Evolutionary conservation across 2,329 filamentous ascomycete species (phyloP), one percentile per base, ranked within the genome.

Genomic region (Setomelanomma holmii): DNA sequence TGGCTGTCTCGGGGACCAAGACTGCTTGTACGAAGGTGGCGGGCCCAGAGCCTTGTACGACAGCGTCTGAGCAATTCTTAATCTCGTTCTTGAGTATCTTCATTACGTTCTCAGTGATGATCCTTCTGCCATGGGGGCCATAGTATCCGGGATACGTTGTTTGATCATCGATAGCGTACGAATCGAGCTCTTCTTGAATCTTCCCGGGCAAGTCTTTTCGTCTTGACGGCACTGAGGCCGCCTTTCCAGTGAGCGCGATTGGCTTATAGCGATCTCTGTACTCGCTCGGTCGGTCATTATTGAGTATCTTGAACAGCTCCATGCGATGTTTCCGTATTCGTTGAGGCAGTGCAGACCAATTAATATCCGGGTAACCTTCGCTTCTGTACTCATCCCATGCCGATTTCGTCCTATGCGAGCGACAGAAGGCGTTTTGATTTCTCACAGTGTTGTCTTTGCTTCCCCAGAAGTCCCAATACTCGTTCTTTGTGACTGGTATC

Each of bases 1-100:
- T 71, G 1, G 80, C 79, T 39, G 86, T 63, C 64, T 96, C 92
- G 0, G 90, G 89, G 20, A 96, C 89, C 55, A 96, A 76, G 83
- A 84, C 68, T 23, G 66, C 61, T 48, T 73, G 74, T 24, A 77
- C 59, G 54, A 74, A 78, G 2, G 62, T 65, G 22, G 69, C 69
- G 23, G 71, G 61, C 1, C 71, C 66, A 19, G 59, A 55, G 4
- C 57, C 60, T 19, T 68, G 65, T 1, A 76, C 71, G 0, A 75
- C 68, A 0, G 61, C 44, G 41, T 76, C 74, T 5, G 43, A 47
- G 14, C 55, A 58, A 10, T 58, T 51, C 12, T 70, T 55, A 16
- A 76, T 69, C 5, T 66, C 58, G 4, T 60, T 56, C 10, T 61
- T 58, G 6, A 75, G 58, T 1, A 67, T 38, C 0, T 53, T 24